Evolutionary conservation across 805 yeast species (phyloP).

Genomic region (Saccharomyces jurei): DNA sequence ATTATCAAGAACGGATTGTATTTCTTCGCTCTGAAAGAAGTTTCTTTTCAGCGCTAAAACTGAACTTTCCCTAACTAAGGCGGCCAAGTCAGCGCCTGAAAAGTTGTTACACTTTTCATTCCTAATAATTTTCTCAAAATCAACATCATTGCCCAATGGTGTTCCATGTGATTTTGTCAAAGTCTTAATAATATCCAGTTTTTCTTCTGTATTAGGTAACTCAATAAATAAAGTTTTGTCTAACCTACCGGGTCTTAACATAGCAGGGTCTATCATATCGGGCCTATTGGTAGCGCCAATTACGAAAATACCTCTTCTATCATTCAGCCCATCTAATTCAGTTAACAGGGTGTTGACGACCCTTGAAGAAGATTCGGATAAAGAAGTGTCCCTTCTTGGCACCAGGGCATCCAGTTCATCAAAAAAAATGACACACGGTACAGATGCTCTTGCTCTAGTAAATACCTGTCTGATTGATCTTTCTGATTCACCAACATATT

Average conservation of each 20-base stretch:
- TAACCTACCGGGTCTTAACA: constrained; percentile 93
- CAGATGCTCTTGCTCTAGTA: constrained; percentile 82
- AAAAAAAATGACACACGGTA: constrained; percentile 90
- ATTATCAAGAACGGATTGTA: constrained; percentile 39
- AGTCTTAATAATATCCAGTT: constrained; percentile 75
- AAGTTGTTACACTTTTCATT: constrained; percentile 81
- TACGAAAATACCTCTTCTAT: constrained; percentile 86
- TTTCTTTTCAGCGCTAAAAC: constrained; percentile 73
- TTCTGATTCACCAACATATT: constrained; percentile 94
- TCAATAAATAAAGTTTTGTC: constrained; percentile 91
- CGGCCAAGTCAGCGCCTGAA: constrained; percentile 93
- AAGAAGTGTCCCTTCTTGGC: constrained; percentile 82
- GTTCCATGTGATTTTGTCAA: constrained; percentile 64
- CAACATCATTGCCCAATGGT: constrained; percentile 59
- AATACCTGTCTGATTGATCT: constrained; percentile 90
- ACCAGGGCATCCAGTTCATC: constrained; percentile 95
- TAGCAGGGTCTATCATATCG: constrained; percentile 96
- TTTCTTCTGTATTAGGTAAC: constrained; percentile 70
- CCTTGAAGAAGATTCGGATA: constrained; percentile 83
- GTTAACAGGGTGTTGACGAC: constrained; percentile 93
- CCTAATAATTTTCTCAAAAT: constrained; percentile 52
- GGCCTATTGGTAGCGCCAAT: constrained; percentile 97
- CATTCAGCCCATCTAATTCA: constrained; percentile 90
- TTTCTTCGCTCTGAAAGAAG: constrained; percentile 46
- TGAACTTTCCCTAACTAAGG: constrained; percentile 90